These are phyloP conservation scores for Tolypocladium sp. DNA, from an alignment of 2,329 filamentous ascomycete genomes.

Conservation along the genomic window DNA sequence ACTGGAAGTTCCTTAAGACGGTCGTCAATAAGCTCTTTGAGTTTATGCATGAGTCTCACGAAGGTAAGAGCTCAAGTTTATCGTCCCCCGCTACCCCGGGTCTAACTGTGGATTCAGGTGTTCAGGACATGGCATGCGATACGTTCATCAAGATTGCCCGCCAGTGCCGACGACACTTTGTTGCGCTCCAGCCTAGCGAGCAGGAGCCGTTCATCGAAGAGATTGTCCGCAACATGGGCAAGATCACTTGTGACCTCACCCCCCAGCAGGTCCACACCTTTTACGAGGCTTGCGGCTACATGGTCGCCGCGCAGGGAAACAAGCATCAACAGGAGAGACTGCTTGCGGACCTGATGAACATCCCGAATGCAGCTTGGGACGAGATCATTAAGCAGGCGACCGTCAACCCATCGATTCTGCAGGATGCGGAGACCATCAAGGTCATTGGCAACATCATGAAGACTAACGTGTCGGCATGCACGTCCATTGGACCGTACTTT, in stretches of 20 bases:
- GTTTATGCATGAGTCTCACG: constrained; percentile 99
- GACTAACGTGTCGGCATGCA: constrained; percentile 97
- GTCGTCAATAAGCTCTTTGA: constrained; percentile 99
- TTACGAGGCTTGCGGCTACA: constrained; percentile 97
- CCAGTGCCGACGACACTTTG: constrained; percentile 95
- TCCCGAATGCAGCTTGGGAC: constrained; percentile 93
- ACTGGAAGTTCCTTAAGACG: constrained; percentile 99
- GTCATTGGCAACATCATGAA: constrained; percentile 99
- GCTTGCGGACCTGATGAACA: constrained; percentile 83
- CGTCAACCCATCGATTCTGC: constrained; percentile 73
- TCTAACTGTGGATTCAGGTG: constrained; percentile 44
- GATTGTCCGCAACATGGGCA: constrained; percentile 90
- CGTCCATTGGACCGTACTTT: constrained; percentile 93
- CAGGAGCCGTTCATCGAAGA: constrained; percentile 96
- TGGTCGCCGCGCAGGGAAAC: constrained; percentile 97
- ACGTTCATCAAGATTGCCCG: constrained; percentile 99
- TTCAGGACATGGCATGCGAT: constrained; percentile 99
- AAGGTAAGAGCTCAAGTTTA: constrained; percentile 49
- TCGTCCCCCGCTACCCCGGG: background rate
- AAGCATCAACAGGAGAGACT: constrained; percentile 88
- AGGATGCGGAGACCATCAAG: constrained; percentile 94
- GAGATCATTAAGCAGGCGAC: constrained; percentile 85
- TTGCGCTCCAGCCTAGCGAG: constrained; percentile 89
- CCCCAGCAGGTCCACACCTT: constrained; percentile 98
- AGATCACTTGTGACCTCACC: constrained; percentile 89